These are phyloP conservation scores for Trichosporon faecale DNA, from an alignment of 1,284 basidiomycete genomes.

Conservation along the genomic window DNA sequence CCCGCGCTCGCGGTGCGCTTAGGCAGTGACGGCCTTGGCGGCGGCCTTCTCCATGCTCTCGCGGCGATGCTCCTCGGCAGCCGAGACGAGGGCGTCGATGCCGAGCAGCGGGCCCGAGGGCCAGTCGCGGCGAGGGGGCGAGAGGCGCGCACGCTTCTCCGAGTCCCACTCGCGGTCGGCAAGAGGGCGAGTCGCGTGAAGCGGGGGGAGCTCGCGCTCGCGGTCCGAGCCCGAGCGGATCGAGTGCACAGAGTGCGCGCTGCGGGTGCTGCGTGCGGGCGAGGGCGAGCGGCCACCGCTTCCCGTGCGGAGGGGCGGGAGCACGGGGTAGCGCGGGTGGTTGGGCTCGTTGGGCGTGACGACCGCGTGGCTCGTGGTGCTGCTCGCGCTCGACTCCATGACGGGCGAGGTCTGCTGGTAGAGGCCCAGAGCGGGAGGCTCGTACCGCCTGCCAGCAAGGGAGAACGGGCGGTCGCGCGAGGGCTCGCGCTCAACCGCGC, in stretches of 20 bases:
- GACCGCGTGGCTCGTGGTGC: constrained; percentile 15
- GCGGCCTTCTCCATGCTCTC: constrained; percentile 25
- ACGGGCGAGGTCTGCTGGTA: constrained; percentile 16
- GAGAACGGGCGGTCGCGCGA: not conserved
- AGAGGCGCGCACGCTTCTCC: constrained; percentile 17
- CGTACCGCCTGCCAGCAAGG: not conserved
- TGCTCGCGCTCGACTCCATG: constrained; percentile 13
- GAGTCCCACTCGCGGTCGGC: constrained; percentile 11
- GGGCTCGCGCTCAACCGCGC: not conserved
- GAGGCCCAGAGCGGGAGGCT: constrained; percentile 6
- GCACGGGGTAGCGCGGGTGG: constrained; percentile 23
- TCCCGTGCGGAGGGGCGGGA: constrained; percentile 30
- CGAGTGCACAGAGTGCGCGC: not conserved
- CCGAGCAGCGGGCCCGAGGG: constrained; percentile 29
- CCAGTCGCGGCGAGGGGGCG: constrained; percentile 20
- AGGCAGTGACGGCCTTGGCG: constrained; percentile 12
- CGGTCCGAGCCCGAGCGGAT: not conserved
- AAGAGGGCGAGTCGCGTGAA: not conserved
- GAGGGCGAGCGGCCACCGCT: constrained; percentile 23
- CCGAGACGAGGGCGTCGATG: constrained; percentile 45
- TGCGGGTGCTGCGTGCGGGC: constrained; percentile 6
- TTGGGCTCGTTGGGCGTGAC: constrained; percentile 14
- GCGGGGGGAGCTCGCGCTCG: not conserved
- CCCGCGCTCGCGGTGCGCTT: not conserved
- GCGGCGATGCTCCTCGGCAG: constrained; percentile 40